Base-by-base conservation (phyloP, 208 protist genomes). In the Leptomonas pyrrhocoris region DNA sequence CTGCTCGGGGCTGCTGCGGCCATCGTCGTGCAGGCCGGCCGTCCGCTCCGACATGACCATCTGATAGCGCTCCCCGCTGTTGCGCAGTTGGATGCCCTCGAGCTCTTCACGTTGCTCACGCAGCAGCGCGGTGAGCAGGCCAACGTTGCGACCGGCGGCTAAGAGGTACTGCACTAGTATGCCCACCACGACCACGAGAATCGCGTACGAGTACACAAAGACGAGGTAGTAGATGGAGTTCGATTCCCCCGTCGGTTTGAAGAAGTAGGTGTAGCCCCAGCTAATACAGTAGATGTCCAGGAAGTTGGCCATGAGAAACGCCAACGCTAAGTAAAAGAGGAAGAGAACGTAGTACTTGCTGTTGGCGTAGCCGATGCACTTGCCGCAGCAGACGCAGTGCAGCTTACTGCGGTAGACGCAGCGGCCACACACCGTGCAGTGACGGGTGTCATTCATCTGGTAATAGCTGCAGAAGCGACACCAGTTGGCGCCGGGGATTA, bases 331-430 rank as follows among this genome's bases (percentile, higher is more conserved):
- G 42, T 79, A 79, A 19, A 79, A 67, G n/a, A 83, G 68, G 30
- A 78, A 83, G 30, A 97, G 80, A 19, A 96, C 65, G 66, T 94
- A 93, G 54, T 72, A 85, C 73, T 95, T 95, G 40, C 77, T 68
- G 74, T 96, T 98, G 13, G 84, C 77, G 25, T 74, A 65, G 15
- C 88, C 92, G 43, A 96, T 80, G 57, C 95, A 97, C 31, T 78
- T 74, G 57, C 87, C 89, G 25, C 95, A 79, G 80, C 78, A 96
- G 54, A 77, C 45, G 61, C 86, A 96, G 76, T 98, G 95, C 67
- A 94, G 73, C 58, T 96, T 84, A 56, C 85, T 85, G 30, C 64
- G 61, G 48, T 78, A 79, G 19, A 96, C 79, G 63, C 95, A 98
- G 27, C 70, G 73, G 31, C 77, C 68, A 68, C 95, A 98, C 18